A percentile compares a stretch with the other conserved stretches of the same genome.
Conservation (phyloP, 2,329 filamentous ascomycete genomes). For the Aaosphaeria pasadenensis region DNA sequence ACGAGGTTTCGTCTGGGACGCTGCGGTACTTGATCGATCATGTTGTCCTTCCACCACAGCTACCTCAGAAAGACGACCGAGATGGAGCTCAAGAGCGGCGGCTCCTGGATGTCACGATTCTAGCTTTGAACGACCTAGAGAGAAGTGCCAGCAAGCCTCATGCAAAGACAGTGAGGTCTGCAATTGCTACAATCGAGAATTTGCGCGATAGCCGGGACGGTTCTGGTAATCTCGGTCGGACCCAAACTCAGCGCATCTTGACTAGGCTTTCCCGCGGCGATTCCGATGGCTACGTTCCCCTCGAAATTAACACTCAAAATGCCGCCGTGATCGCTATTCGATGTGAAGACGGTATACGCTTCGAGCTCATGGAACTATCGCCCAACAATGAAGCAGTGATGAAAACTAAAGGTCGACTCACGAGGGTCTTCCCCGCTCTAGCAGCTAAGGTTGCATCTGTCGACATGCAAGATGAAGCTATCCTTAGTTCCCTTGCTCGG, state of each 20-base stretch:
- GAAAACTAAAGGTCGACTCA: conserved; percentile 37
- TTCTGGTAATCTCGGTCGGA: conserved; percentile 6
- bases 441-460: conserved; percentile 32
- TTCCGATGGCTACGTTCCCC: conserved; percentile 18
- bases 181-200: background rate
- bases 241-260: conserved; percentile 1
- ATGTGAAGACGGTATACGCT: conserved; percentile 21
- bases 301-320: conserved; percentile 48
- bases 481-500: conserved; percentile 20
- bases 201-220: background rate
- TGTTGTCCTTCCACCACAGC: conserved; percentile 48
- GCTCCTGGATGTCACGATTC: conserved; percentile 9
- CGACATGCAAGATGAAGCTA: conserved; percentile 12
- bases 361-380: conserved; percentile 48
- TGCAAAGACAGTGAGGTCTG: background rate
- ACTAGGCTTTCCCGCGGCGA: too few relatives aligned
- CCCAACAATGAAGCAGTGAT: conserved; percentile 40
- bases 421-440: conserved; percentile 45
- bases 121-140: conserved; percentile 4
- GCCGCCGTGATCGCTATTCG: conserved; percentile 43
- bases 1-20: too few relatives aligned
- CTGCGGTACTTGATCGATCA: conserved; percentile 43
- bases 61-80: conserved; percentile 40
- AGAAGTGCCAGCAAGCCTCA: background rate
- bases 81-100: conserved; percentile 7